Conservation (phyloP, 179 eudicot species). For the Nepenthes alata region DNA sequence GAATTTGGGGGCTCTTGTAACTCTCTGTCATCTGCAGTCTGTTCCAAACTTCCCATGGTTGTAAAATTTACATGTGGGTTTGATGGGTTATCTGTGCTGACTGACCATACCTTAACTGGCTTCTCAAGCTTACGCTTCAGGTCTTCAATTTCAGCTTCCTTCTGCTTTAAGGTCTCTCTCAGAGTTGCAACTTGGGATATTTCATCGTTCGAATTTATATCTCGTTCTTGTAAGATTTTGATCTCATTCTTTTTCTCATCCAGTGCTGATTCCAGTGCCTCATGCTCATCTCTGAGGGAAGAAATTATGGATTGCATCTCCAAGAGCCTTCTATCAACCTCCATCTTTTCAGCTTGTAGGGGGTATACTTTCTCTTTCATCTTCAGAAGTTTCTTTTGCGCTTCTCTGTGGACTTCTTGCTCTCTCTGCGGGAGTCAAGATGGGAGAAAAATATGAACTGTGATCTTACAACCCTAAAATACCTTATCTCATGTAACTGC, state of each 20-base stretch:
- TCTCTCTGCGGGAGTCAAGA: slow-evolving; percentile 27
- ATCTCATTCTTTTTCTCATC: slow-evolving; percentile 41
- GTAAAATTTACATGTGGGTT: slow-evolving; percentile 9
- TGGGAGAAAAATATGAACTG: neutral
- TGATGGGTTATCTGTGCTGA: slow-evolving; percentile 24
- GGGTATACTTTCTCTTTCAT: slow-evolving; percentile 24
- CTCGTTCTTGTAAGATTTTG: slow-evolving; percentile 19
- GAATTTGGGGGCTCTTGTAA: neutral
- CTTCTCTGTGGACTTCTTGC: slow-evolving; percentile 26
- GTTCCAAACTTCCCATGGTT: neutral
- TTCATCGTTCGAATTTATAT: slow-evolving; percentile 1
- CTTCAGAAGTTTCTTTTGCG: slow-evolving; percentile 21
- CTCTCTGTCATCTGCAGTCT: neutral
- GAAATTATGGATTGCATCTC: slow-evolving; percentile 44
- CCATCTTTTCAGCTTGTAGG: slow-evolving; percentile 27
- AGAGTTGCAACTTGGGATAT: slow-evolving; percentile 11
- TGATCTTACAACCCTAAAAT: too few relatives aligned
- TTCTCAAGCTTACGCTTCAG: slow-evolving; percentile 15
- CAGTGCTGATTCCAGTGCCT: slow-evolving; percentile 22
- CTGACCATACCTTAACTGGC: slow-evolving; percentile 19
- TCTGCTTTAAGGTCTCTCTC: slow-evolving; percentile 17
- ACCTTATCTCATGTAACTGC: neutral
- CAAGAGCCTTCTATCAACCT: slow-evolving; percentile 18
- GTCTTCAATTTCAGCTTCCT: slow-evolving; percentile 28
- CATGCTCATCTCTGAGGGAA: slow-evolving; percentile 42